Evolutionary conservation across 2,329 filamentous ascomycete species (phyloP).

Genomic region (Botryotinia convoluta): DNA sequence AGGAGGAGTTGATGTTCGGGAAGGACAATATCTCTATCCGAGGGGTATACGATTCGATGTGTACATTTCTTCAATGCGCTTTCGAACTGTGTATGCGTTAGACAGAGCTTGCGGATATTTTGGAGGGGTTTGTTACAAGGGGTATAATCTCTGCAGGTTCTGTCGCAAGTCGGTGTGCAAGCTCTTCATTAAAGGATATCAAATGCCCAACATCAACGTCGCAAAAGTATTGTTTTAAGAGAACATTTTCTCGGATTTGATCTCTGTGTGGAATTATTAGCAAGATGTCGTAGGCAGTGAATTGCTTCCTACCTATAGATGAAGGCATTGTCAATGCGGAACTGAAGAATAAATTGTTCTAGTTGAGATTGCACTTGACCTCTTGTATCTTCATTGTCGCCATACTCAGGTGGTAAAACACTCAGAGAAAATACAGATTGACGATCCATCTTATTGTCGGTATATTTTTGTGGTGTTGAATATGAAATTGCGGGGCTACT

Average conservation of each 20-base stretch:
- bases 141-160: conserved; percentile 93
- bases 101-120: neutral
- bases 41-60: conserved; percentile 87
- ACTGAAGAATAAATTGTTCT: conserved; percentile 88
- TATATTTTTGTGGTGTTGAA: conserved; percentile 5
- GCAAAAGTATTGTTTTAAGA: conserved; percentile 92
- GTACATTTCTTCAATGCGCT: conserved; percentile 85
- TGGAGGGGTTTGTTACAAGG: conserved; percentile 56
- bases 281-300: neutral
- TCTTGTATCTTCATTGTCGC: conserved; percentile 62
- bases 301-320: conserved; percentile 72
- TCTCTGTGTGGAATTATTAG: conserved; percentile 59
- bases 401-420: conserved; percentile 68
- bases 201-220: conserved; percentile 94
- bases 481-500: conserved; percentile 8
- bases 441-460: conserved; percentile 65
- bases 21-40: conserved; percentile 61
- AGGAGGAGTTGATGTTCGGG: conserved; percentile 93
- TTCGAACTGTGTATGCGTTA: conserved; percentile 67
- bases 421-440: conserved; percentile 84
- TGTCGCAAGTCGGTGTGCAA: conserved; percentile 84
- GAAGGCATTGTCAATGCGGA: conserved; percentile 90
- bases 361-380: conserved; percentile 74
- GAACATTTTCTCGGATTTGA: conserved; percentile 90
- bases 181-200: conserved; percentile 93